Conservation (phyloP, 305 asterid genomes). For the Fraxinus paxiana region DNA sequence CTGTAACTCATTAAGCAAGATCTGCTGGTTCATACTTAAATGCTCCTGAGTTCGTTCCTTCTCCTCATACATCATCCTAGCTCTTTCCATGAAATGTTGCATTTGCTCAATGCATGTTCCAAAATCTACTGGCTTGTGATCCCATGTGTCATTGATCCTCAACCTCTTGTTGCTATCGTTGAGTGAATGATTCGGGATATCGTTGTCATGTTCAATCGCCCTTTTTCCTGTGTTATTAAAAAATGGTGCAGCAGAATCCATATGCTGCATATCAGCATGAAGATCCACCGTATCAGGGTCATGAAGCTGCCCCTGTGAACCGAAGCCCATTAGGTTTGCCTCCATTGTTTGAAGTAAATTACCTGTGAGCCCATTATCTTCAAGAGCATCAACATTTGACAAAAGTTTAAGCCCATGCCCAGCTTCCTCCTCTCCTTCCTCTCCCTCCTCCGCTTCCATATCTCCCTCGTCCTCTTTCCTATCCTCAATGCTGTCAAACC, state of each 20-base stretch:
- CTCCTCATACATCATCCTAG: constrained; percentile 38
- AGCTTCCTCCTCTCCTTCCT: constrained; percentile 29
- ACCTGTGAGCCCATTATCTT: constrained; percentile 53
- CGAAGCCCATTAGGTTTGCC: constrained; percentile 37
- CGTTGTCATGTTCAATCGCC: constrained; percentile 48
- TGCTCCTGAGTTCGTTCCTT: constrained; percentile 43
- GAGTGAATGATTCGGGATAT: constrained; percentile 31
- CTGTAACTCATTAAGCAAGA: constrained; percentile 53
- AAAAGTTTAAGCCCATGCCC: constrained; percentile 38
- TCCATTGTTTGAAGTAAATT: constrained; percentile 58
- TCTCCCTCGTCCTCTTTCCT: constrained; percentile 27
- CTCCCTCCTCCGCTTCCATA: constrained; percentile 28
- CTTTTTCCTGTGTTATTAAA: constrained; percentile 53
- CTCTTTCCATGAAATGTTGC: constrained; percentile 39
- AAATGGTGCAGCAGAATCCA: constrained; percentile 32
- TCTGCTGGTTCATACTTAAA: constrained; percentile 39
- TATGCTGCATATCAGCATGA: constrained; percentile 38
- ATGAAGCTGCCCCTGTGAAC: constrained; percentile 46
- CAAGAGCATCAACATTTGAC: constrained; percentile 36
- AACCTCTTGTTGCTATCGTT: constrained; percentile 51
- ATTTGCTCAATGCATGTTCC: constrained; percentile 53
- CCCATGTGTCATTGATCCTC: constrained; percentile 54
- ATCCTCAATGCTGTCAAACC: constrained; percentile 18
- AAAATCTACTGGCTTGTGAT: constrained; percentile 45
- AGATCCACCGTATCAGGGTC: constrained; percentile 38